phyloP scores from a whole-genome alignment of 257 asterid genomes.

The Rehmannia glutinosa region DNA sequence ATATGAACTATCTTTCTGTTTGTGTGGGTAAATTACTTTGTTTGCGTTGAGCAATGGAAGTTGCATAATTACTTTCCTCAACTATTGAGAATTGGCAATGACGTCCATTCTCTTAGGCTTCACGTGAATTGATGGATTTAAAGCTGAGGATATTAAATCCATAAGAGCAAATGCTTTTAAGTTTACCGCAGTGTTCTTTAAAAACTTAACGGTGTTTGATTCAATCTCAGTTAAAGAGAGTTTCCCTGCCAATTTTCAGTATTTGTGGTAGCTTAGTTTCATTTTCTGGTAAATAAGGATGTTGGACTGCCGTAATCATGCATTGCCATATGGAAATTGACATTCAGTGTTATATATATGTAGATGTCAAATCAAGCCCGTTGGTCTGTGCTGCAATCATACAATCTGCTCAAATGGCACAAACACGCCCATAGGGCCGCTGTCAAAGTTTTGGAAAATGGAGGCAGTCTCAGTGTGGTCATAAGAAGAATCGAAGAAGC shows the following conservation, averaged over 20 bases:
- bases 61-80: background rate
- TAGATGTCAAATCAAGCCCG: slow-evolving; percentile 99
- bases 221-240: too few relatives aligned
- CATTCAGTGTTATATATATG: background rate
- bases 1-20: background rate
- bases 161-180: too few relatives aligned
- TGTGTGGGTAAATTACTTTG: background rate
- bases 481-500: slow-evolving; percentile 73
- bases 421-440: slow-evolving; percentile 83
- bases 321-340: background rate
- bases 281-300: background rate
- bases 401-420: slow-evolving; percentile 86
- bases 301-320: background rate
- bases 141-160: too few relatives aligned
- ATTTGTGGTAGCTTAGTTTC: slow-evolving; percentile 2
- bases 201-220: too few relatives aligned
- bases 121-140: too few relatives aligned
- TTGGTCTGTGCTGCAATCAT: slow-evolving; percentile 89
- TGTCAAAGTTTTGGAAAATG: slow-evolving; percentile 65
- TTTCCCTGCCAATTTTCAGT: background rate
- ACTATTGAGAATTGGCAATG: slow-evolving; percentile 1
- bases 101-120: background rate
- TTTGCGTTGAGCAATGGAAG: background rate
- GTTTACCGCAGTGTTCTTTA: too few relatives aligned
- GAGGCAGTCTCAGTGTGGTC: slow-evolving; percentile 63